Evolutionary conservation across 2,329 filamentous ascomycete species (phyloP).

Genomic region (Aspergillus novoparasiticus): DNA sequence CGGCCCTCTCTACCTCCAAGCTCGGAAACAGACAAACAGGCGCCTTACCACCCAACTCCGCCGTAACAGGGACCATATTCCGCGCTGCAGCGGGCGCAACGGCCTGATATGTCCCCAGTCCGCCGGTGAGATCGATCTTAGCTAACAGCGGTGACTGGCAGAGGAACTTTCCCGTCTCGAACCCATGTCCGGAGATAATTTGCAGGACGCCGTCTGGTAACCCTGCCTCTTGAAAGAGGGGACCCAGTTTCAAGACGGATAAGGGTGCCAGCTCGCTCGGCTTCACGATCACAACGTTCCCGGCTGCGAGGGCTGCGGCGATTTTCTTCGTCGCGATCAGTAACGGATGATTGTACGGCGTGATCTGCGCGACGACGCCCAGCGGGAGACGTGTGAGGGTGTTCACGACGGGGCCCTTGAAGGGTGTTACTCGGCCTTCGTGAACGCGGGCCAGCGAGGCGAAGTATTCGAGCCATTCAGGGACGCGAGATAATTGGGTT

Average conservation of each 20-base stretch:
- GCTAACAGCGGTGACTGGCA: constrained; percentile 32
- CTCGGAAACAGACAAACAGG: constrained; percentile 38
- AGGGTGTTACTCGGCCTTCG: constrained; percentile 67
- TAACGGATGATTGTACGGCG: constrained; percentile 43
- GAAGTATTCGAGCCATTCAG: constrained; percentile 70
- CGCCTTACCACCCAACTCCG: constrained; percentile 43
- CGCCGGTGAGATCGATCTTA: constrained; percentile 40
- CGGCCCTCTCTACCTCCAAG: constrained; percentile 33
- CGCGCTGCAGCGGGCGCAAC: constrained; percentile 35
- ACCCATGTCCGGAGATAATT: constrained; percentile 57
- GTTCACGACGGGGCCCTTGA: constrained; percentile 47
- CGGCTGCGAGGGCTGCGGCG: constrained; percentile 43
- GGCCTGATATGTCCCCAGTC: constrained; percentile 34
- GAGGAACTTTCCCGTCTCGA: constrained; percentile 44
- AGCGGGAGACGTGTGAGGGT: constrained; percentile 40
- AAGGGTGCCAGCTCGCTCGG: constrained; percentile 47
- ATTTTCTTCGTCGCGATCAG: constrained; percentile 43
- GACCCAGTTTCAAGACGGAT: constrained; percentile 44
- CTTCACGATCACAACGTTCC: constrained; percentile 44
- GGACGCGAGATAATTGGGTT: constrained; percentile 63
- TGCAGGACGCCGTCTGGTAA: constrained; percentile 47
- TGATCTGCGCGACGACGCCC: constrained; percentile 44
- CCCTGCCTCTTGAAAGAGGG: constrained; percentile 45
- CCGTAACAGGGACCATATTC: constrained; percentile 38
- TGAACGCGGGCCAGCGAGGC: constrained; percentile 68